These are phyloP conservation scores for Apiotrichum porosum DNA, from an alignment of 1,284 basidiomycete genomes.

Conservation along the genomic window DNA sequence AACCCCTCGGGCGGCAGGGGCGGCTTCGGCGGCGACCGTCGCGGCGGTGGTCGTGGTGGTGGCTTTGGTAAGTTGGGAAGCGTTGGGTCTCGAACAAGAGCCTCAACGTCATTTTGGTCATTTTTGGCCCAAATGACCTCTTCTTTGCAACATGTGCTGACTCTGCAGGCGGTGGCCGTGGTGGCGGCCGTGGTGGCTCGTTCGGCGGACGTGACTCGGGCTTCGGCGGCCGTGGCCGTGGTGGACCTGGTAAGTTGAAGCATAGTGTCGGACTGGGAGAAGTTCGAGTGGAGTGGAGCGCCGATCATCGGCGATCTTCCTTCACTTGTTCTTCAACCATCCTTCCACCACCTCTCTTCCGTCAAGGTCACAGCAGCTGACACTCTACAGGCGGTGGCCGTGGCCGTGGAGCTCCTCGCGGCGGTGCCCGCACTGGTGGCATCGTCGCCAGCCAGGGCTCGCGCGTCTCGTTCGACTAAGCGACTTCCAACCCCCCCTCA, in stretches of 20 bases:
- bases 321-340: too few relatives aligned
- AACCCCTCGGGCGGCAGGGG: conserved; percentile 17
- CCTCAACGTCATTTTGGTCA: too few relatives aligned
- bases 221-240: conserved; percentile 50
- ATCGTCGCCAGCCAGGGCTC: conserved; percentile 69
- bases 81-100: too few relatives aligned
- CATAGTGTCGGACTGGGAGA: too few relatives aligned
- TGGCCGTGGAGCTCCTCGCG: conserved; percentile 44
- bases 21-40: conserved; percentile 41
- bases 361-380: too few relatives aligned
- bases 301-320: too few relatives aligned
- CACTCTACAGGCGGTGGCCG: conserved; percentile 48
- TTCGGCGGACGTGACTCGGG: conserved; percentile 17
- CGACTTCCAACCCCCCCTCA: too few relatives aligned
- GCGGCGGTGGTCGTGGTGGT: conserved; percentile 48
- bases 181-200: conserved; percentile 46
- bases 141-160: conserved; percentile 19
- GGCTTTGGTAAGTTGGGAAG: too few relatives aligned
- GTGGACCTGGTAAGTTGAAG: conserved; percentile 41
- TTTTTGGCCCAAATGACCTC: too few relatives aligned
- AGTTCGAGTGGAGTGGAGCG: too few relatives aligned
- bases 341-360: too few relatives aligned
- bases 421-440: conserved; percentile 62
- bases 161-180: conserved; percentile 53
- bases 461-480: conserved; percentile 70